Evolutionary conservation across 2,329 filamentous ascomycete genomes (phyloP).

Genomic region (Fusarium sp.): DNA sequence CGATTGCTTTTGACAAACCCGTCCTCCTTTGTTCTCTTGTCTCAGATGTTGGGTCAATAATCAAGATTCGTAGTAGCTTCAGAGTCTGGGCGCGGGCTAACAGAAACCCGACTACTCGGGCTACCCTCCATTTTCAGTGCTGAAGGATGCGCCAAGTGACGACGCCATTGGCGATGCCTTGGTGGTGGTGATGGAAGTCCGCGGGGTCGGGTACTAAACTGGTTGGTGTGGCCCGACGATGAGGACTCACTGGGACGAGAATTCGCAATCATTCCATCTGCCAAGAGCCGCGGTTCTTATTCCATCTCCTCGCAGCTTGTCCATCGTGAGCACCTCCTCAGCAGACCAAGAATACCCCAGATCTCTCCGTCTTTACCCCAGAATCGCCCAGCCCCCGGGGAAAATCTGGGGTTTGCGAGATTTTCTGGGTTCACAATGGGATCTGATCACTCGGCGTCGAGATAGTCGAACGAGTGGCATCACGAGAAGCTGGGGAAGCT

Average conservation of each 20-base stretch:
- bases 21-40: neutral
- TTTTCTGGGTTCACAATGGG: constrained; percentile 1
- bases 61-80: neutral
- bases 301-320: neutral
- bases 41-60: neutral
- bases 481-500: constrained; percentile 8
- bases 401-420: neutral
- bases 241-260: neutral
- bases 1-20: neutral
- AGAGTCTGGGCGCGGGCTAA: neutral
- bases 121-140: neutral
- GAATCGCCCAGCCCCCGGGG: constrained; percentile 2
- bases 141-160: neutral
- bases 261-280: neutral
- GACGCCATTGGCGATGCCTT: neutral
- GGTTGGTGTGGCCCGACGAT: neutral
- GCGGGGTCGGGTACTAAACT: neutral
- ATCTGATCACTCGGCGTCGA: constrained; percentile 4
- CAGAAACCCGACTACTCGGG: neutral
- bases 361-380: constrained; percentile 16
- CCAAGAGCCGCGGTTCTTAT: neutral
- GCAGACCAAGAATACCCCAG: constrained; percentile 12
- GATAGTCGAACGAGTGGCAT: constrained; percentile 12
- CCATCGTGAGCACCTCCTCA: neutral
- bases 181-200: neutral